phyloP scores from a whole-genome alignment of 441 rosid species.

The Jatropha podagrica region DNA sequence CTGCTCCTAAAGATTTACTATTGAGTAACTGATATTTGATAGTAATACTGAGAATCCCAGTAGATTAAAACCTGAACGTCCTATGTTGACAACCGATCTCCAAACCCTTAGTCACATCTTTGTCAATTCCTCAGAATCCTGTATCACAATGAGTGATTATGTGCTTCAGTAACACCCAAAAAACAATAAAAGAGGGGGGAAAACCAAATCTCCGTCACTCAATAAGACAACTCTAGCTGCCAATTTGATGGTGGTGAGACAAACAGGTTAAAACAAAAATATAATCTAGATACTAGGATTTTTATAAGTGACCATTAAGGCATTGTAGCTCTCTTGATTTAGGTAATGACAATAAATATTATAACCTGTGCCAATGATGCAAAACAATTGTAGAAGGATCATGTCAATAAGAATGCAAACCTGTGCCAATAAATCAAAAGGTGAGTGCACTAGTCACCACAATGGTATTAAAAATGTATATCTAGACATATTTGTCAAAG shows the following conservation, averaged over 20 bases:
- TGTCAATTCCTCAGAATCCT: constrained; percentile 21
- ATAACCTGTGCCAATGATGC: not conserved
- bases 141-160: constrained; percentile 13
- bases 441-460: not conserved
- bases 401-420: not conserved
- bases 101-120: constrained; percentile 4
- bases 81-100: constrained; percentile 14
- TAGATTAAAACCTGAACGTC: constrained; percentile 14
- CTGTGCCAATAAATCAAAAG: not conserved
- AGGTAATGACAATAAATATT: not conserved
- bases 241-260: not conserved
- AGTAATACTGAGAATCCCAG: constrained; percentile 15
- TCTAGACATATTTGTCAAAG: not conserved
- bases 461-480: not conserved
- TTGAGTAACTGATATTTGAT: constrained; percentile 11
- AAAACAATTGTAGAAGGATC: not conserved
- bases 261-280: not conserved
- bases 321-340: not conserved
- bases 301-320: not conserved
- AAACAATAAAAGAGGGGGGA: not conserved
- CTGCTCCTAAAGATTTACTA: constrained; percentile 19
- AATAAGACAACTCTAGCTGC: not conserved
- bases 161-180: not conserved
- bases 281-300: not conserved
- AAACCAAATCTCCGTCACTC: not conserved